Base-by-base conservation (phyloP, 2,329 filamentous ascomycete genomes). In the Aspergillus tanneri region DNA sequence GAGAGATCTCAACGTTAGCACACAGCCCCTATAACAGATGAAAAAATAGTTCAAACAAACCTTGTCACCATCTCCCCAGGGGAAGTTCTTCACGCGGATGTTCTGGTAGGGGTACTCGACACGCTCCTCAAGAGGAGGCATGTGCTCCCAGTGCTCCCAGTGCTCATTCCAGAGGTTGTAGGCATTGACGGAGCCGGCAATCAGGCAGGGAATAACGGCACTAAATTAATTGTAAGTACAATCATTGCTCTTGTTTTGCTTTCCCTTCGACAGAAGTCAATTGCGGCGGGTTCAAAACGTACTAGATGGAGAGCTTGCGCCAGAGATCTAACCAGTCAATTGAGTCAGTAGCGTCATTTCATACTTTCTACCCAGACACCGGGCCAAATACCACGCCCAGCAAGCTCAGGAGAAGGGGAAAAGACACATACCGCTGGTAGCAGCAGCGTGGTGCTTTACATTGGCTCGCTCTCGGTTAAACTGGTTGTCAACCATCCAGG, bases 91-190 rank as follows among this genome's bases (percentile, higher is more conserved):
- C 72, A 83, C 82, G 71, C 93, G 88, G 73, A 99, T 88, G 82
- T 99, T 99, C 83, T 95, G 89, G 84, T 95, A 99, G 52, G 90
- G 78, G 77, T 97, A 99, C 79, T 97, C 89, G 65, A 81, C 76
- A 68, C 88, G 87, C 78, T 99, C 93, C 79, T 95, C 90, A 61
- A 92, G 79, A 59, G 93, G 88, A 52, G 87, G 83, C 73, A 88
- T 76, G 77, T 97, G 92, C 44, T 73, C 76, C 83, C 87, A 90
- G 81, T 99, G 93, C 76, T 95, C 88, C 92, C 92, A 97, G 77
- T 99, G 93, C 78, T 95, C 89, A 65, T 83, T 85, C 90, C 90
- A 99, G 56, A 96, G 84, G 68, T 85, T 84, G 72, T 87, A 96
- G 64, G 91, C 91, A 73, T 99, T 99, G 74, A 85, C 77, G 59